phyloP scores from a whole-genome alignment of 352 stramenopile genomes.

The Phytophthora ramorum region DNA sequence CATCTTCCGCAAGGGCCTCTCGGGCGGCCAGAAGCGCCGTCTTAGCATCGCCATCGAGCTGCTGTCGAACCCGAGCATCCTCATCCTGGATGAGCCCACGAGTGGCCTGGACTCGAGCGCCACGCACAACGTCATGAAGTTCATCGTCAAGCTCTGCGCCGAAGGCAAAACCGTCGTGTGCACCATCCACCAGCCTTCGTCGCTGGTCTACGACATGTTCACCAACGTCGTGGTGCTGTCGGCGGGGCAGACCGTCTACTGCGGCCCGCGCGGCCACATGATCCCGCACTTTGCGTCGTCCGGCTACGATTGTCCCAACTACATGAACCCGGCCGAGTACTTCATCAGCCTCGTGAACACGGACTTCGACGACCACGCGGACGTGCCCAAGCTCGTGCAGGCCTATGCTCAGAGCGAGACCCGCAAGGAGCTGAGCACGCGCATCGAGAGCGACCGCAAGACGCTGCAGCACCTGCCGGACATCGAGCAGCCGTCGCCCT shows the following conservation, averaged over 20 bases:
- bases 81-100: slow-evolving; percentile 89
- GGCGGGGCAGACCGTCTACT: slow-evolving; percentile 81
- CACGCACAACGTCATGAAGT: slow-evolving; percentile 58
- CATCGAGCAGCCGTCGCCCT: slow-evolving; percentile 22
- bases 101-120: slow-evolving; percentile 60
- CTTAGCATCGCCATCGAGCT: slow-evolving; percentile 85
- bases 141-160: slow-evolving; percentile 38
- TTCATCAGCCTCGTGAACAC: slow-evolving; percentile 61
- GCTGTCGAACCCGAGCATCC: slow-evolving; percentile 66
- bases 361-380: slow-evolving; percentile 56
- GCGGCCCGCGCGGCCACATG: slow-evolving; percentile 54
- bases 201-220: slow-evolving; percentile 67
- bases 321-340: slow-evolving; percentile 67
- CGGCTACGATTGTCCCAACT: slow-evolving; percentile 46
- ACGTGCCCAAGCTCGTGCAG: slow-evolving; percentile 34
- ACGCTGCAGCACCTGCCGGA: slow-evolving; percentile 28
- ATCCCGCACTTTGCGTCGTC: slow-evolving; percentile 47
- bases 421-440: slow-evolving; percentile 6
- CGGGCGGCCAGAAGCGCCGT: slow-evolving; percentile 78
- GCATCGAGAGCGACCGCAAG: slow-evolving; percentile 21
- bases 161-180: slow-evolving; percentile 58
- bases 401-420: slow-evolving; percentile 31
- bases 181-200: slow-evolving; percentile 80
- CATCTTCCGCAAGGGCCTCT: slow-evolving; percentile 79
- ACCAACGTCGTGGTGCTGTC: slow-evolving; percentile 65